phyloP scores from a whole-genome alignment of 1,139 yeast genomes.

The Kazachstania sp. region DNA sequence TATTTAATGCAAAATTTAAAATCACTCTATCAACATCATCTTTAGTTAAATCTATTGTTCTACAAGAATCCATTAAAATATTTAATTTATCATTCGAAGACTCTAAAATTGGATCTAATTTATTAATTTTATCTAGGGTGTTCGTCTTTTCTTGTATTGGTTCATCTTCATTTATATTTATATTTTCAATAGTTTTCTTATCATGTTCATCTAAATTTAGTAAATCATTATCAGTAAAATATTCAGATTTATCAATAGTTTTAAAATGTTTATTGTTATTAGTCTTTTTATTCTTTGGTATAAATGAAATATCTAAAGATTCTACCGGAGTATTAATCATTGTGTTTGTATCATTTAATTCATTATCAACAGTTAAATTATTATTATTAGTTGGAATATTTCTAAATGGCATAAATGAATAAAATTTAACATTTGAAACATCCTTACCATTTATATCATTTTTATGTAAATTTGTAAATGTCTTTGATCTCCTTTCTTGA shows the following conservation, averaged over 20 bases:
- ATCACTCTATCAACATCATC: conserved; percentile 4
- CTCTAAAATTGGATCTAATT: conserved; percentile 3
- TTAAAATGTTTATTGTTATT: background rate
- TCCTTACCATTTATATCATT: background rate
- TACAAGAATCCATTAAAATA: conserved; percentile 2
- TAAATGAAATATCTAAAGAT: background rate
- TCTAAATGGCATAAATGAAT: background rate
- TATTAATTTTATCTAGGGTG: background rate
- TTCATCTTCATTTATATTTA: background rate
- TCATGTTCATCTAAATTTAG: background rate
- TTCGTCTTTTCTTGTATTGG: background rate
- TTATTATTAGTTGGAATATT: background rate
- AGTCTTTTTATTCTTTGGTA: background rate
- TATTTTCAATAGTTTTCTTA: background rate
- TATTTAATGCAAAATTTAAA: background rate
- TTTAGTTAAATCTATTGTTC: conserved; percentile 1
- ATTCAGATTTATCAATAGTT: background rate
- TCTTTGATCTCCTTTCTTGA: conserved; percentile 5
- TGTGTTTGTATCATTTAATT: background rate
- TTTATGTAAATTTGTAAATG: conserved; percentile 4
- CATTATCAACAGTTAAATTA: background rate
- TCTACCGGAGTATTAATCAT: background rate
- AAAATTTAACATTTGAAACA: conserved; percentile 4
- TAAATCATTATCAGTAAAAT: background rate
- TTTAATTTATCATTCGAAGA: background rate